Evolutionary conservation across 305 asterid species (phyloP), one percentile per base, ranked within the genome.

Genomic region (Vinca major): DNA sequence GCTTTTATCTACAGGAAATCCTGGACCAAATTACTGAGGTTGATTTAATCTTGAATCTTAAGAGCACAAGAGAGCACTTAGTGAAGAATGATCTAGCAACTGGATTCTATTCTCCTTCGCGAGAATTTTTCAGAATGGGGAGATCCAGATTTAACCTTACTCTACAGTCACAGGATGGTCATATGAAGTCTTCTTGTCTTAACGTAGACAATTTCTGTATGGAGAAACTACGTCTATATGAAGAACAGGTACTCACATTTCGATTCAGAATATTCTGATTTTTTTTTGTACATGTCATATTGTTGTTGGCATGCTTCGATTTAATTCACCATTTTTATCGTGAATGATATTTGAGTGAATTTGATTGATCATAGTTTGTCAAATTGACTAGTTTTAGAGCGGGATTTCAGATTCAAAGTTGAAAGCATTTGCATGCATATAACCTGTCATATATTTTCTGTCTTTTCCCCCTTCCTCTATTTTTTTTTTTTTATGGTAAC

Each of bases 31-130:
- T 87, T 67, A 83, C 91, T 43, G 96, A 88, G 13, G 80, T 92
- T 62, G 97, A 92, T 71, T 72, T 92, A 76, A 97, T 92, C 60
- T 75, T 92, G 81, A 92, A 92, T 81, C 89, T 92, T 9, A 90
- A 85, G 79, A 78, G 85, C 82, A 75, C 77, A 3, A 88, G 82
- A 33, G 85, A 81, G 41, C 70, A 67, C 69, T 60, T 76, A 60
- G 58, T 73, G 68, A 84, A 81, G 75, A 78, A 63, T 68, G 66
- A 82, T 71, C 45, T 78, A 37, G 75, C 76, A 20, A 68, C 58
- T 58, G 78, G 85, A 52, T 65, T 75, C 62, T 85, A 75, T 77
- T 76, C 90, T 58, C 79, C 89, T 66, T 73, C 81, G 3, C 74
- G 77, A 65, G 84, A 80, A 43, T 73, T 80, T 68, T 82, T 70